Conservation (phyloP, 495 filamentous ascomycete species). For the Xylaria venustula region DNA sequence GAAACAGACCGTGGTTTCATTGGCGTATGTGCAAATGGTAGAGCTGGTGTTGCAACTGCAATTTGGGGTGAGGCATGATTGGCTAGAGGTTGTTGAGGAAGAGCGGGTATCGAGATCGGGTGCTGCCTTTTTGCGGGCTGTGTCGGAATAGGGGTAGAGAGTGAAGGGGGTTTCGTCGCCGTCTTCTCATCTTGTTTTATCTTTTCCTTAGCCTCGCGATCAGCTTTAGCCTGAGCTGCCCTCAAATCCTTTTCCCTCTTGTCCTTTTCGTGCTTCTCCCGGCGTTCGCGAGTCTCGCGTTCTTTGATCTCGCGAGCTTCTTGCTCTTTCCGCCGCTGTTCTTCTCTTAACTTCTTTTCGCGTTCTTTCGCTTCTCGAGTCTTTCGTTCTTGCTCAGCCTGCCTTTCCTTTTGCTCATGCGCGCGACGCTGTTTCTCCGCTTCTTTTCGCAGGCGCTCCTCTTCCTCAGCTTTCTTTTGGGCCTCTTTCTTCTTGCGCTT, state of each 20-base stretch:
- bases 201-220: slow-evolving; percentile 49
- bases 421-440: slow-evolving; percentile 72
- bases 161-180: slow-evolving; percentile 36
- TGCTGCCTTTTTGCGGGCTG: slow-evolving; percentile 48
- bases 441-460: slow-evolving; percentile 78
- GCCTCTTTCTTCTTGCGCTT: slow-evolving; percentile 88
- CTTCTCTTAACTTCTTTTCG: slow-evolving; percentile 60
- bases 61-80: slow-evolving; percentile 74
- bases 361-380: slow-evolving; percentile 65
- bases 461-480: slow-evolving; percentile 86
- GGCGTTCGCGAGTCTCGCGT: slow-evolving; percentile 68
- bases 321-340: slow-evolving; percentile 50
- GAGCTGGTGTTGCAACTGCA: slow-evolving; percentile 70
- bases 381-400: slow-evolving; percentile 81
- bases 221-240: slow-evolving; percentile 41
- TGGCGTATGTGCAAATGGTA: slow-evolving; percentile 81
- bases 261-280: slow-evolving; percentile 65
- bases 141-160: slow-evolving; percentile 37
- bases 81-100: slow-evolving; percentile 41
- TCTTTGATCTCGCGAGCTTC: slow-evolving; percentile 56
- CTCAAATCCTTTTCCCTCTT: slow-evolving; percentile 49
- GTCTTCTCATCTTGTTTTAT: slow-evolving; percentile 53
- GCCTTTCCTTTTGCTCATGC: slow-evolving; percentile 80
- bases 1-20: slow-evolving; percentile 73
- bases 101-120: slow-evolving; percentile 53